Evolutionary conservation across 495 filamentous ascomycete genomes (phyloP).

Genomic region (Aspergillus homomorphus): DNA sequence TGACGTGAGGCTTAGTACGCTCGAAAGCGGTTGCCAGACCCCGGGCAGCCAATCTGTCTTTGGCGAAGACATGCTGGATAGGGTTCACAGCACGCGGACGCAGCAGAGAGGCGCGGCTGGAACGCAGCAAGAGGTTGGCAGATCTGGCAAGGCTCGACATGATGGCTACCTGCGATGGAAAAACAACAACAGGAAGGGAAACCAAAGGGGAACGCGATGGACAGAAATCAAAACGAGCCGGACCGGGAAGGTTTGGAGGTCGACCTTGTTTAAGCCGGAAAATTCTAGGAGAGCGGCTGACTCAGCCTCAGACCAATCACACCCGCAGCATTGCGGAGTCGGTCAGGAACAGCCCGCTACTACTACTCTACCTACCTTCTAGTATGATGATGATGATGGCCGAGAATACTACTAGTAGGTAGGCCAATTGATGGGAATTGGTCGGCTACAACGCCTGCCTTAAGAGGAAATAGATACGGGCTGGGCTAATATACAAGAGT

Average conservation of each 20-base stretch:
- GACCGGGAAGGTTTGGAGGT: slow-evolving; percentile 21
- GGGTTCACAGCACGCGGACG: slow-evolving; percentile 62
- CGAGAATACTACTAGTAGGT: no score
- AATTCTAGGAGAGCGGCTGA: slow-evolving; percentile 44
- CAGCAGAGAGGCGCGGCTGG: slow-evolving; percentile 61
- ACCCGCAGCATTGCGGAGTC: slow-evolving; percentile 36
- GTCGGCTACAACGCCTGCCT: no score
- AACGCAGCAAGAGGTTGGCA: slow-evolving; percentile 65
- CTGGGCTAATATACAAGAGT: slow-evolving; percentile 2
- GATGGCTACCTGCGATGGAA: slow-evolving; percentile 39
- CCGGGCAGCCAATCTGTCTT: slow-evolving; percentile 63
- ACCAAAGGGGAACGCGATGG: slow-evolving; percentile 35
- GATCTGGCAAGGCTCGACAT: slow-evolving; percentile 67
- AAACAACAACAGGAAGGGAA: slow-evolving; percentile 33
- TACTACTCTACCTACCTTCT: no score
- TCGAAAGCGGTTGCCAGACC: slow-evolving; percentile 78
- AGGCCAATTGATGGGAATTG: no score
- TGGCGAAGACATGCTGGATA: slow-evolving; percentile 65
- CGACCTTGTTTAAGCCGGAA: slow-evolving; percentile 29
- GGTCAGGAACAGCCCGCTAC: slow-evolving; percentile 5
- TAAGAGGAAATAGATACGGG: no score
- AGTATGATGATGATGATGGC: no score
- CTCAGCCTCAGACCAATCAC: slow-evolving; percentile 42
- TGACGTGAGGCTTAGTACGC: slow-evolving; percentile 94
- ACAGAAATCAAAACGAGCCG: slow-evolving; percentile 25